A percentile compares a stretch with the other conserved stretches of the same genome.
These are phyloP conservation scores for Ophiognomonia clavigignenti-juglandacearum DNA, from an alignment of 2,329 filamentous ascomycete genomes.

Conservation along the genomic window DNA sequence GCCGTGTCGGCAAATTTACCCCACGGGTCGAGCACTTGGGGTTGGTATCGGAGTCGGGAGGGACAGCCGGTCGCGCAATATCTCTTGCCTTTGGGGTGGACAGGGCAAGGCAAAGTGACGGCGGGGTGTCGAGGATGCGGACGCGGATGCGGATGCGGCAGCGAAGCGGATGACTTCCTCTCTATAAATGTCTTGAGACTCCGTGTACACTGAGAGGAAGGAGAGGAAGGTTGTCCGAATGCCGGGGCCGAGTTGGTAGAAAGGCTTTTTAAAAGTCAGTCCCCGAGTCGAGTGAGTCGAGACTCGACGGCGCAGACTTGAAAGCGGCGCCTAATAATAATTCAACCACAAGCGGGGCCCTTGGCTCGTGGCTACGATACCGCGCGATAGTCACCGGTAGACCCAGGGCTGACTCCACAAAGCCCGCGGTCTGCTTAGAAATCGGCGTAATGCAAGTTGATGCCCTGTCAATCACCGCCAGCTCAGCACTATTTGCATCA, in stretches of 20 bases:
- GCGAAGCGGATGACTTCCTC: background rate
- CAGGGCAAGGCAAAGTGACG: conserved; percentile 7
- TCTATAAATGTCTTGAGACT: no score
- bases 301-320: no score
- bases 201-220: no score
- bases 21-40: conserved; percentile 1
- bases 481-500: background rate
- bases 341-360: no score
- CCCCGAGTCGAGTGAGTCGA: no score
- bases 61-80: conserved; percentile 14
- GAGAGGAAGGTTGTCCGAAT: no score
- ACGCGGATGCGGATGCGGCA: background rate
- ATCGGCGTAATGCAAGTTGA: conserved; percentile 1
- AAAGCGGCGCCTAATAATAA: no score
- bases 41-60: background rate
- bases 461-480: no score
- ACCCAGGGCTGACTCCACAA: background rate
- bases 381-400: background rate
- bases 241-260: no score
- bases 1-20: background rate
- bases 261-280: no score
- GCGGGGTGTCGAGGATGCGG: background rate
- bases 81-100: conserved; percentile 8
- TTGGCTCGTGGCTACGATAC: background rate
- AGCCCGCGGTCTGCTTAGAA: conserved; percentile 10